These are phyloP conservation scores for Diaporthe eres DNA, from an alignment of 2,329 filamentous ascomycete species.

Conservation along the genomic window DNA sequence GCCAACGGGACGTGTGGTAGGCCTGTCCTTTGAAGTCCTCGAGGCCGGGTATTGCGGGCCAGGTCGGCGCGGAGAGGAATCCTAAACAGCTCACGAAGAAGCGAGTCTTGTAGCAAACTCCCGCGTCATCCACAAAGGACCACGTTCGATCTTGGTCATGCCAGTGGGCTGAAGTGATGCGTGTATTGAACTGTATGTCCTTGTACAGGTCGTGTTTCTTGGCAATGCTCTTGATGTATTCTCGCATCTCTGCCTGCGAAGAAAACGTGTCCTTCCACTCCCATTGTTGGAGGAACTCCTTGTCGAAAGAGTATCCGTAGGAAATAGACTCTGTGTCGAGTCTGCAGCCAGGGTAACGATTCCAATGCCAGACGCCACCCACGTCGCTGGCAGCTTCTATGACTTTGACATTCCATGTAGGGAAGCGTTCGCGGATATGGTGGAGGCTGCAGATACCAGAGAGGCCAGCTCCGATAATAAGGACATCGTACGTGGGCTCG, in stretches of 20 bases:
- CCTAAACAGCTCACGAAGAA: slow-evolving; percentile 30
- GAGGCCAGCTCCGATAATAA: slow-evolving; percentile 51
- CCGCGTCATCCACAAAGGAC: not conserved
- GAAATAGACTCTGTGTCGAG: slow-evolving; percentile 11
- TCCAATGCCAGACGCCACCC: slow-evolving; percentile 25
- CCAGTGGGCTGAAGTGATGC: slow-evolving; percentile 20
- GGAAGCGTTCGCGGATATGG: not conserved
- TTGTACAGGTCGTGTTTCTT: slow-evolving; percentile 25
- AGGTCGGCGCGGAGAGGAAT: slow-evolving; percentile 29
- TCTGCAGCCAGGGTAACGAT: slow-evolving; percentile 13
- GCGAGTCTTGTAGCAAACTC: not conserved
- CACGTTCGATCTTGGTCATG: slow-evolving; percentile 7
- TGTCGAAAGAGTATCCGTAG: slow-evolving; percentile 14
- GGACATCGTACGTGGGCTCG: slow-evolving; percentile 13
- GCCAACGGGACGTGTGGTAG: slow-evolving; percentile 50
- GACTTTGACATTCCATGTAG: not conserved
- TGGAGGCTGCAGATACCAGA: slow-evolving; percentile 49
- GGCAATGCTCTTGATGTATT: slow-evolving; percentile 5
- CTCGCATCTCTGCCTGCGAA: slow-evolving; percentile 6
- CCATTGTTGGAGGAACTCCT: slow-evolving; percentile 7
- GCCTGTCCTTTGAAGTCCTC: slow-evolving; percentile 48
- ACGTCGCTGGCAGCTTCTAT: slow-evolving; percentile 26
- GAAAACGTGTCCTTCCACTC: slow-evolving; percentile 8
- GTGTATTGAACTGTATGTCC: slow-evolving; percentile 22
- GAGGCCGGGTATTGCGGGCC: slow-evolving; percentile 51